phyloP scores from a whole-genome alignment of 1,284 basidiomycete genomes.

The Cystobasidium sp. region DNA sequence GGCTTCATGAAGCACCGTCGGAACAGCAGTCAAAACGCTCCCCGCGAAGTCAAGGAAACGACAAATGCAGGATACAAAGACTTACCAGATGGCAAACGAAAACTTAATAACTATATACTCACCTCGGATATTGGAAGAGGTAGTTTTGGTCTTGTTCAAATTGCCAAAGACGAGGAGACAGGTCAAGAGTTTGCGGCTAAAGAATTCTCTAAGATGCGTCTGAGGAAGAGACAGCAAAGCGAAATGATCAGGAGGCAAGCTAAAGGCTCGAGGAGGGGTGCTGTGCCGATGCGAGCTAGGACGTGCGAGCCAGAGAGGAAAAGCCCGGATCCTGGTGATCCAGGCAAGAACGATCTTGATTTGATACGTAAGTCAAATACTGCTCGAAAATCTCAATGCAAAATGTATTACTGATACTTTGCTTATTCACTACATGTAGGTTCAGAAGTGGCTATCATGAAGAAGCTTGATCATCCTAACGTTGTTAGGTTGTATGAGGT shows the following conservation, averaged over 20 bases:
- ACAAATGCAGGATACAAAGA: conserved; percentile 50
- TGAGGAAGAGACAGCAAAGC: conserved; percentile 46
- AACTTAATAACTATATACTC: conserved; percentile 52
- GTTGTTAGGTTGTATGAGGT: conserved; percentile 64
- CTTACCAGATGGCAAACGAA: conserved; percentile 47
- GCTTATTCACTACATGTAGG: conserved; percentile 32
- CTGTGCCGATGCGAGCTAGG: conserved; percentile 21
- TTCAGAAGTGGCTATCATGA: conserved; percentile 53
- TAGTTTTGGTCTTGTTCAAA: conserved; percentile 51
- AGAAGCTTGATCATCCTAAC: conserved; percentile 53
- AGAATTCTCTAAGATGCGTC: conserved; percentile 51
- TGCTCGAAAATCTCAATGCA: background rate
- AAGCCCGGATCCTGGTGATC: conserved; percentile 36
- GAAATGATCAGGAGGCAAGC: conserved; percentile 43
- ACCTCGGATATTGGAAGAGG: conserved; percentile 48
- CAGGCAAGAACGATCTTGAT: conserved; percentile 41
- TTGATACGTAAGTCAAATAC: conserved; percentile 25
- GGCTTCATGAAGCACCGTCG: conserved; percentile 46
- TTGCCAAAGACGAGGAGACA: conserved; percentile 50
- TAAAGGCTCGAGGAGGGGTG: conserved; percentile 27
- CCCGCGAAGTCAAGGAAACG: conserved; percentile 49
- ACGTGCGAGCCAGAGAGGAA: background rate
- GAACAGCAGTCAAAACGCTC: conserved; percentile 38
- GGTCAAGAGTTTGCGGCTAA: conserved; percentile 52
- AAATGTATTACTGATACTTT: conserved; percentile 18